phyloP scores from a whole-genome alignment of 2,329 filamentous ascomycete genomes.

The Hyphodiscus sp. region DNA sequence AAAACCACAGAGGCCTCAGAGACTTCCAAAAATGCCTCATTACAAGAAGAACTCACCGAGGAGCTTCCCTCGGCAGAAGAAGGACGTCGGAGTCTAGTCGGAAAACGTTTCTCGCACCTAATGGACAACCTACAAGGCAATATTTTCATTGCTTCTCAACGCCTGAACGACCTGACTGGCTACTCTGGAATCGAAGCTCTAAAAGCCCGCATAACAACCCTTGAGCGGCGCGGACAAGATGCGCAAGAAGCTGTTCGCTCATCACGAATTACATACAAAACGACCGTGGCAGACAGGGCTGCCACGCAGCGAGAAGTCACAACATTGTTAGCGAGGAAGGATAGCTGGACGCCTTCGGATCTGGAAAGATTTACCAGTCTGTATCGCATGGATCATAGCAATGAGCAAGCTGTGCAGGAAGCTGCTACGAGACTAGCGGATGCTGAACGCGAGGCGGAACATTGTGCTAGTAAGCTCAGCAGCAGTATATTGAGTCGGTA shows the following conservation, averaged over 20 bases:
- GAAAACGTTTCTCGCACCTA: constrained; percentile 53
- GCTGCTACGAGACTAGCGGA: constrained; percentile 66
- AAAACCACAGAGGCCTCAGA: not conserved
- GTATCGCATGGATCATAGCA: constrained; percentile 86
- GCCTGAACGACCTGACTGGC: constrained; percentile 89
- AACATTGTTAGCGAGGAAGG: constrained; percentile 85
- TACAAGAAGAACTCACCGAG: constrained; percentile 13
- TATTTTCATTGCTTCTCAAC: constrained; percentile 76
- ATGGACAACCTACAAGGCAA: constrained; percentile 90
- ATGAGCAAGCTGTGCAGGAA: constrained; percentile 74
- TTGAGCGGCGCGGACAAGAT: constrained; percentile 50
- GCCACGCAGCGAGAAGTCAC: constrained; percentile 93
- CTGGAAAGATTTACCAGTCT: constrained; percentile 91
- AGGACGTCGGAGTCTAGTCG: constrained; percentile 36
- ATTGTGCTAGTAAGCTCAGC: constrained; percentile 67
- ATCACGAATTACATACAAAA: constrained; percentile 70
- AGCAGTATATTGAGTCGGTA: constrained; percentile 83
- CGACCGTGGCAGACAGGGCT: constrained; percentile 78
- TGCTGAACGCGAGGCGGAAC: constrained; percentile 75
- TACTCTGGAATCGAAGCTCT: constrained; percentile 87
- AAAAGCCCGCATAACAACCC: constrained; percentile 67
- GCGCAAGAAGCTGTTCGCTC: constrained; percentile 62
- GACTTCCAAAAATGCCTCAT: not conserved
- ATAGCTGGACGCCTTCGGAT: constrained; percentile 80
- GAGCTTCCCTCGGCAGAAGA: constrained; percentile 43